Evolutionary conservation across 192 early-diverging fungal genomes (phyloP).

Genomic region (Dissophora globulifera): DNA sequence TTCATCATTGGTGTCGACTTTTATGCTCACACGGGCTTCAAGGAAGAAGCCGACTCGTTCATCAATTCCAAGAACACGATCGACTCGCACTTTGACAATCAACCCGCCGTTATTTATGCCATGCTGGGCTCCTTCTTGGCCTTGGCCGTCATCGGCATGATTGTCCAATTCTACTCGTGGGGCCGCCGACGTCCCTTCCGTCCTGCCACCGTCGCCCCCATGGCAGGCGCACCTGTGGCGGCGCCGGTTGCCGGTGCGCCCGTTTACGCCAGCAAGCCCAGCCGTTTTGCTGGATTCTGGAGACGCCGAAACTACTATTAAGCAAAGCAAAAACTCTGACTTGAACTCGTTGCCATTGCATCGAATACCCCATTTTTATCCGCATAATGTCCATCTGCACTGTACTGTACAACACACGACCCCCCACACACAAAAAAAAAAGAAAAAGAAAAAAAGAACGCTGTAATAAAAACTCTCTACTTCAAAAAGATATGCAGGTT

Average conservation of each 20-base stretch:
- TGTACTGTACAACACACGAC: too few relatives aligned
- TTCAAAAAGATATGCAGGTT: too few relatives aligned
- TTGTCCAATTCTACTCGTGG: conserved; percentile 41
- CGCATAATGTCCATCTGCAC: not conserved
- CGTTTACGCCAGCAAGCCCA: not conserved
- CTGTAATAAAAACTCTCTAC: too few relatives aligned
- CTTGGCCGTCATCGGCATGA: conserved; percentile 41
- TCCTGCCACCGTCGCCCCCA: not conserved
- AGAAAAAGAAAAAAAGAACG: too few relatives aligned
- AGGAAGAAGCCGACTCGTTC: conserved; percentile 27
- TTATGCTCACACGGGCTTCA: conserved; percentile 56
- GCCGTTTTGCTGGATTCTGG: not conserved
- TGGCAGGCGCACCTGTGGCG: not conserved
- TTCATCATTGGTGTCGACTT: conserved; percentile 55
- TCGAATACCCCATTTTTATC: too few relatives aligned
- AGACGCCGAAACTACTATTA: conserved; percentile 20
- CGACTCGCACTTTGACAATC: conserved; percentile 2
- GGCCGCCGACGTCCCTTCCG: conserved; percentile 24
- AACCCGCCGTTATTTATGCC: conserved; percentile 27
- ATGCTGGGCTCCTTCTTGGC: conserved; percentile 31
- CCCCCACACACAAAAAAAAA: too few relatives aligned
- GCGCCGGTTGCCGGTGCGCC: conserved; percentile 10
- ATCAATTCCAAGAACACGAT: conserved; percentile 45
- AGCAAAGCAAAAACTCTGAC: too few relatives aligned
- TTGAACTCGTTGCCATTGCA: too few relatives aligned